Base-by-base conservation (phyloP, 331 rosid genomes). In the Acacia pycnantha region DNA sequence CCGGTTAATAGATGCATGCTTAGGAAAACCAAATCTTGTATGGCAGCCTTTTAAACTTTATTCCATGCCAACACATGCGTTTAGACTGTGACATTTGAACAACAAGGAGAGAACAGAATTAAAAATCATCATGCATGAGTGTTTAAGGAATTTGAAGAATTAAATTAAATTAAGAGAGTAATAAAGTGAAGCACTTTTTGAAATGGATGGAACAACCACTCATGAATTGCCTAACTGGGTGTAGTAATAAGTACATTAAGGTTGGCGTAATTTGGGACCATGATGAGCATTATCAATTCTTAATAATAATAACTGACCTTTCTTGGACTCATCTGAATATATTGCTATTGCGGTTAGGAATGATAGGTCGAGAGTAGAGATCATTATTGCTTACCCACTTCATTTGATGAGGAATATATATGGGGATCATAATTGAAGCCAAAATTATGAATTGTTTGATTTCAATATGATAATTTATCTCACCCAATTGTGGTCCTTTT, bases 191-290 rank as follows among this genome's bases (percentile, higher is more conserved):
- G 33, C n/a, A 70, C 37, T 70, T 43, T 70, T 70, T 44, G 75
- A 70, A 22, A 69, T 9, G 50, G 73, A 40, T 69, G 51, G 50
- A 40, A 21, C 31, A 69, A 22, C 40, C 27, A 69, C 27, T 37
- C 9, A 3, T 67, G 19, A 11, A 44, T 11, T 70, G 21, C 75
- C 54, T 70, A 70, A 70, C 48, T 37, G 44, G 15, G 11, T 22
- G 26, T 10, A 43, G 13, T n/a, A 56, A 22, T 56, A 22, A 22
- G 8, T 11, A 59, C 66, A 22, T 19, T 10, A 21, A 37, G 73
- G 73, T 68, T 68, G 73, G 73, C 73, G 29, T 67, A 67, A 21
- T 67, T 37, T 35, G 73, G n/a, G 26, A 67, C 73, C 73, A 3
- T 21, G 2, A 67, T 67, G 12, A 35, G 47, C 19, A 33, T 43